A percentile compares a stretch with the other conserved stretches of the same genome.
These are phyloP conservation scores for Phaeosphaeria sp. DNA, from an alignment of 2,329 filamentous ascomycete genomes.

Conservation along the genomic window DNA sequence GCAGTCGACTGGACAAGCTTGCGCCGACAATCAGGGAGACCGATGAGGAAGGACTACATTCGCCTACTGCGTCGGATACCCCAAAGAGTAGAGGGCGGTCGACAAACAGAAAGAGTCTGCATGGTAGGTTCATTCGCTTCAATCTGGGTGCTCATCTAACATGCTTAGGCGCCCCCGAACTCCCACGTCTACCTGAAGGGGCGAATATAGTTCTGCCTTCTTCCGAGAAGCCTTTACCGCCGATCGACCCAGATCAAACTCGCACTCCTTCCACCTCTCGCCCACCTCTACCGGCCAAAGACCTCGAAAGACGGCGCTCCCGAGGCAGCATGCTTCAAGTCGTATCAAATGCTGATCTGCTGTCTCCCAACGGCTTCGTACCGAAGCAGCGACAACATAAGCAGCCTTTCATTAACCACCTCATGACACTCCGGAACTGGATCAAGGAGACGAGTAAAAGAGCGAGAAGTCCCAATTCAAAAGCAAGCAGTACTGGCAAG, in stretches of 20 bases:
- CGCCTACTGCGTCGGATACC: constrained; percentile 58
- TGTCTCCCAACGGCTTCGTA: constrained; percentile 63
- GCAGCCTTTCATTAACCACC: constrained; percentile 70
- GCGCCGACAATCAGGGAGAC: constrained; percentile 79
- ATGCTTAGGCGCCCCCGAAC: constrained; percentile 65
- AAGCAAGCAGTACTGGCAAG: constrained; percentile 35
- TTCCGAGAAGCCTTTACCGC: constrained; percentile 64
- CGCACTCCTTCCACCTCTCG: constrained; percentile 79
- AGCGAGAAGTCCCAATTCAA: constrained; percentile 44
- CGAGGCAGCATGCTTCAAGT: constrained; percentile 87
- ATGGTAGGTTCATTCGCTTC: constrained; percentile 31
- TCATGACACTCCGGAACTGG: constrained; percentile 74
- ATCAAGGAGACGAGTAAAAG: constrained; percentile 66
- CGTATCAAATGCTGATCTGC: constrained; percentile 73
- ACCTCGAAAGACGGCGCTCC: constrained; percentile 70
- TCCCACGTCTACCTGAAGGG: constrained; percentile 77
- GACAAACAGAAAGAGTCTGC: constrained; percentile 71
- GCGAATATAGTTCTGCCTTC: constrained; percentile 49
- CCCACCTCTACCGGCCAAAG: constrained; percentile 85
- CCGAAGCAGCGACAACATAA: constrained; percentile 64
- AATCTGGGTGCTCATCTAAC: constrained; percentile 37
- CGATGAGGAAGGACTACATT: constrained; percentile 71
- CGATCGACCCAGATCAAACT: constrained; percentile 79
- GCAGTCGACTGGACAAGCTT: constrained; percentile 82
- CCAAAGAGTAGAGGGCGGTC: constrained; percentile 77